Conservation (phyloP, 495 filamentous ascomycete species). For the Aspergillus avenaceus region DNA sequence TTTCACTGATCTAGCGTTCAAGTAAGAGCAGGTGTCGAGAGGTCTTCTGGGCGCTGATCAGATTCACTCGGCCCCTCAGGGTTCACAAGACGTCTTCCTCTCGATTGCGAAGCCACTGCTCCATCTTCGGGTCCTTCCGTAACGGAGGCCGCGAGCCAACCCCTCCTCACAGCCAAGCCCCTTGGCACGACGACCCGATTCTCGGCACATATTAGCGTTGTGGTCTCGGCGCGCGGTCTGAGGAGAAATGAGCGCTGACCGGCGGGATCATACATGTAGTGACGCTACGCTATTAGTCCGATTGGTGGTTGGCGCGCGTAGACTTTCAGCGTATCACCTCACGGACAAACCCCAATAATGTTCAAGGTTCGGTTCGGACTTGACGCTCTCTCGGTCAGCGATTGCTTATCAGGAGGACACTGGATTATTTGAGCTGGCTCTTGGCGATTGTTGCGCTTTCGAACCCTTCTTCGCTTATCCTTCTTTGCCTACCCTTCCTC, state of each 20-base stretch:
- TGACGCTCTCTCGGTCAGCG: not conserved
- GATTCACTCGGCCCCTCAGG: not conserved
- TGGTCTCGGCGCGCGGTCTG: not conserved
- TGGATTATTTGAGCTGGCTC: not conserved
- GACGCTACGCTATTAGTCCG: not conserved
- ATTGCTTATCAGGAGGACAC: not conserved
- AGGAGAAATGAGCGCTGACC: not conserved
- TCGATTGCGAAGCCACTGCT: not conserved
- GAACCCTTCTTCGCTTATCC: too few relatives aligned
- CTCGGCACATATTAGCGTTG: not conserved
- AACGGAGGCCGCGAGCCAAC: not conserved
- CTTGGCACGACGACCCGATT: slow-evolving; percentile 1
- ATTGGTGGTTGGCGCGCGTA: not conserved
- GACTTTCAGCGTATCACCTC: not conserved
- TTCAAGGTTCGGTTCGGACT: not conserved
- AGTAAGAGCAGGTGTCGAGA: not conserved
- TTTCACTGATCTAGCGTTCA: too few relatives aligned
- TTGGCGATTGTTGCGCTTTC: not conserved
- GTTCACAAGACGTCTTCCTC: not conserved
- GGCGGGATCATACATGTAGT: not conserved
- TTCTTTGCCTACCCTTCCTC: not conserved
- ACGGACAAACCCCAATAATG: not conserved
- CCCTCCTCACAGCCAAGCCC: slow-evolving; percentile 1
- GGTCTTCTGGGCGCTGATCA: not conserved
- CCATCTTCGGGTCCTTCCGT: not conserved